Evolutionary conservation across 2,329 filamentous ascomycete genomes (phyloP).

Genomic region (Fusarium sambucinum): DNA sequence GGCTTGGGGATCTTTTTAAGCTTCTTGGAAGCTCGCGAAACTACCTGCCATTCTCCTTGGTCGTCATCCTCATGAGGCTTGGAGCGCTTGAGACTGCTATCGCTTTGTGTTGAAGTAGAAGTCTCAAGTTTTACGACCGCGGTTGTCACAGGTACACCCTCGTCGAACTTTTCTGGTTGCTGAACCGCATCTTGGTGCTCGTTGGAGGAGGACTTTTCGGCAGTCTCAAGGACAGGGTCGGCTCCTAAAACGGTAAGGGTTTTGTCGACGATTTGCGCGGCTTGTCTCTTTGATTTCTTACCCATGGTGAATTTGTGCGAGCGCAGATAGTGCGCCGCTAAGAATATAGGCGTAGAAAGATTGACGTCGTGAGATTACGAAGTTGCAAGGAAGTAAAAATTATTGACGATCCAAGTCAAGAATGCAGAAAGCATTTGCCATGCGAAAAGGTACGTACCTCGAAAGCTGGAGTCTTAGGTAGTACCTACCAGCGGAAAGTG

Average conservation of each 20-base stretch:
- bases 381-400: conserved; percentile 31
- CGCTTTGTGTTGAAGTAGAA: conserved; percentile 46
- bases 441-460: conserved; percentile 37
- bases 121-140: conserved; percentile 24
- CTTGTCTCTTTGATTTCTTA: conserved; percentile 42
- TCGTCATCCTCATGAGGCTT: conserved; percentile 60
- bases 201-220: conserved; percentile 13
- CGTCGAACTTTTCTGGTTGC: conserved; percentile 17
- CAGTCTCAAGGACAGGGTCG: conserved; percentile 19
- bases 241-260: conserved; percentile 39
- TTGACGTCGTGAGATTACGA: background rate
- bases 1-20: conserved; percentile 70
- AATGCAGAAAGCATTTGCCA: conserved; percentile 17
- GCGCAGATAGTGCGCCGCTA: conserved; percentile 29
- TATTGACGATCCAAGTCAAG: conserved; percentile 3
- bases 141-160: conserved; percentile 13
- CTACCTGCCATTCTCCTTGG: conserved; percentile 66
- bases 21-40: conserved; percentile 68
- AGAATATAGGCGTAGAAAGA: background rate
- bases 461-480: background rate
- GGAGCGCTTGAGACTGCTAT: conserved; percentile 62
- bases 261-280: conserved; percentile 24
- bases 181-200: conserved; percentile 22
- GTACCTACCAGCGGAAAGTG: background rate
- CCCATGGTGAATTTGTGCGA: conserved; percentile 39